Evolutionary conservation across 495 filamentous ascomycete genomes (phyloP).

Genomic region (Aspergillus nidulans): DNA sequence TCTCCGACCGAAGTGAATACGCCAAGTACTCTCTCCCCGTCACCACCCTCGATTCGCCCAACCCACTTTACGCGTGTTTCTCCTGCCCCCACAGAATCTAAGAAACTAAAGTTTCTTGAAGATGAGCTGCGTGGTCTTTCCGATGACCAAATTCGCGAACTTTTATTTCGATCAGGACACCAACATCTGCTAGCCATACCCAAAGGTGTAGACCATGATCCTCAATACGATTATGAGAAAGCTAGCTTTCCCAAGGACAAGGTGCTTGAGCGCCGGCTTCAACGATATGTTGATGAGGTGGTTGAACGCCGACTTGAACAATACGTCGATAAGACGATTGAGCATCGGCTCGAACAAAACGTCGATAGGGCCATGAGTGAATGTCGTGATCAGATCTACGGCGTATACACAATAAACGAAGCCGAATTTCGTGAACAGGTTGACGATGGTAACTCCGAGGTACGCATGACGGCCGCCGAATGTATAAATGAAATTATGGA

Average conservation of each 20-base stretch:
- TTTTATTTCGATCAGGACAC: slow-evolving; percentile 16
- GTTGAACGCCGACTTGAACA: slow-evolving; percentile 16
- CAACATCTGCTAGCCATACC: slow-evolving; percentile 19
- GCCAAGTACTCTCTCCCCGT: slow-evolving; percentile 17
- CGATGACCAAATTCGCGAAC: slow-evolving; percentile 14
- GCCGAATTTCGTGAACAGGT: slow-evolving; percentile 17
- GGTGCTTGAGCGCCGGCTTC: slow-evolving; percentile 14
- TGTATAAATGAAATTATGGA: slow-evolving; percentile 7
- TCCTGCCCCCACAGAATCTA: slow-evolving; percentile 11
- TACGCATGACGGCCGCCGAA: slow-evolving; percentile 16
- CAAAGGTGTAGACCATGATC: slow-evolving; percentile 12
- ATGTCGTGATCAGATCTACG: slow-evolving; percentile 16
- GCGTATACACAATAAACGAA: slow-evolving; percentile 14
- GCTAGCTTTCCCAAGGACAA: slow-evolving; percentile 7
- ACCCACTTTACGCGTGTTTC: slow-evolving; percentile 15
- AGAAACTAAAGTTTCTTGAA: slow-evolving; percentile 15
- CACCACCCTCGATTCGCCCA: slow-evolving; percentile 18
- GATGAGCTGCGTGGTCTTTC: slow-evolving; percentile 15
- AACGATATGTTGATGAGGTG: slow-evolving; percentile 12
- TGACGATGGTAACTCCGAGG: slow-evolving; percentile 17
- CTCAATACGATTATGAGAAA: slow-evolving; percentile 8
- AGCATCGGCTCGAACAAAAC: no score
- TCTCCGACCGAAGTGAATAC: slow-evolving; percentile 20
- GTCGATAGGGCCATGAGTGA: slow-evolving; percentile 14
- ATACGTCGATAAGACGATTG: slow-evolving; percentile 8